These are phyloP conservation scores for Aspergillus pseudoglaucus DNA, from an alignment of 2,329 filamentous ascomycete species.

Conservation along the genomic window DNA sequence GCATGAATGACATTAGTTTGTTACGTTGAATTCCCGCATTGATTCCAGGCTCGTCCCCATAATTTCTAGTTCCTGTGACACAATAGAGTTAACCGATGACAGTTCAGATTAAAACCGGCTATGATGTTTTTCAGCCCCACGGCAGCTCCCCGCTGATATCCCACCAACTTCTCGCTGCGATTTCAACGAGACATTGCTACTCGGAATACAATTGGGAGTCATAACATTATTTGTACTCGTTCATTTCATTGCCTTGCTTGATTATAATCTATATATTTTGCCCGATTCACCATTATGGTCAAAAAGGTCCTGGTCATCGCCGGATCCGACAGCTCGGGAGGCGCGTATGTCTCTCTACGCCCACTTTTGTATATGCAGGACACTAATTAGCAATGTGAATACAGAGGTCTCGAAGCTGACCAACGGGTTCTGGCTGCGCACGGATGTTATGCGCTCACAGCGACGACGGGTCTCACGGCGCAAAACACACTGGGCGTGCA, in stretches of 20 bases:
- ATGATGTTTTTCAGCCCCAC: slow-evolving; percentile 2
- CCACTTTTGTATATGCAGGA: slow-evolving; percentile 4
- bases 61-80: no score
- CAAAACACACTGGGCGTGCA: slow-evolving; percentile 85
- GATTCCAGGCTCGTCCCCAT: no score
- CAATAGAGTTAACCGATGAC: no score
- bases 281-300: slow-evolving; percentile 24
- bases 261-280: background rate
- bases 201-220: background rate
- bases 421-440: slow-evolving; percentile 91
- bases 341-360: slow-evolving; percentile 57
- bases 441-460: slow-evolving; percentile 92
- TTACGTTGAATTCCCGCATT: background rate
- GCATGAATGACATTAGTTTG: background rate
- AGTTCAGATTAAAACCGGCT: background rate
- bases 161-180: background rate
- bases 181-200: background rate
- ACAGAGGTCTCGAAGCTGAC: slow-evolving; percentile 86
- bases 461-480: slow-evolving; percentile 89
- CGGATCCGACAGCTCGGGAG: slow-evolving; percentile 84
- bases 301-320: slow-evolving; percentile 71
- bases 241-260: background rate
- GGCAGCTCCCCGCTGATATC: background rate
- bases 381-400: slow-evolving; percentile 12
- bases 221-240: background rate